Evolutionary conservation across 495 filamentous ascomycete genomes (phyloP).

Genomic region (Podospora bellae-mahoneyi): DNA sequence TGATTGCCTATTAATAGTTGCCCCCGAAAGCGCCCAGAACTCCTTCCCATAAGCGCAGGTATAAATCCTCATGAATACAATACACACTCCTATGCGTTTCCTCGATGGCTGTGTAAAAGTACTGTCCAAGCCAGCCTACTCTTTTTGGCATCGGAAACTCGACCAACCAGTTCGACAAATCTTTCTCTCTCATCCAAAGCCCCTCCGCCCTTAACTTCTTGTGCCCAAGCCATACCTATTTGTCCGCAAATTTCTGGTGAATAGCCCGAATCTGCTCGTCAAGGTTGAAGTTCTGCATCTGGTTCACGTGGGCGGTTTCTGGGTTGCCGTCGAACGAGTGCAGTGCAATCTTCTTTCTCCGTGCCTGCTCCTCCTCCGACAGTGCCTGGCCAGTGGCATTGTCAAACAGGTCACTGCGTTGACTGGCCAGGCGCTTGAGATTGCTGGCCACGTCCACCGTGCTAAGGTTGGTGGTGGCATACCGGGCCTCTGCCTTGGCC

Average conservation of each 20-base stretch:
- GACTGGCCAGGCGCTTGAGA: conserved; percentile 92
- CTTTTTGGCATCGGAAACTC: not conserved
- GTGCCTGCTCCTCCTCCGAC: conserved; percentile 68
- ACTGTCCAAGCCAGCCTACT: not conserved
- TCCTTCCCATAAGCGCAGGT: not conserved
- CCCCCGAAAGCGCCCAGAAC: not conserved
- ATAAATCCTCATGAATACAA: not conserved
- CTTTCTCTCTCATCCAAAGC: not conserved
- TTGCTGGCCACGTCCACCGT: conserved; percentile 89
- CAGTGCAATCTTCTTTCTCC: conserved; percentile 68
- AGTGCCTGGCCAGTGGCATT: conserved; percentile 62
- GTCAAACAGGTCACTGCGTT: conserved; percentile 90
- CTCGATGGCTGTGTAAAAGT: too few relatives aligned
- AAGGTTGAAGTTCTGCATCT: conserved; percentile 53
- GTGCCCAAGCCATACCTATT: conserved; percentile 12
- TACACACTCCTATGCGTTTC: not conserved
- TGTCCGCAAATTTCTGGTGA: conserved; percentile 59
- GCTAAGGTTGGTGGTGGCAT: conserved; percentile 80
- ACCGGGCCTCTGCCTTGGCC: conserved; percentile 78
- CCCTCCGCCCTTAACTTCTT: not conserved
- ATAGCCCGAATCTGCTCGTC: conserved; percentile 70
- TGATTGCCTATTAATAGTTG: not conserved
- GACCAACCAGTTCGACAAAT: not conserved
- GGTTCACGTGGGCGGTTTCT: conserved; percentile 51
- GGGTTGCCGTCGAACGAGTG: conserved; percentile 64